Percentiles rank a stretch among this genome's conserved stretches.
These are phyloP conservation scores for Salix suchowensis DNA, from an alignment of 345 rosid genomes.

Conservation along the genomic window DNA sequence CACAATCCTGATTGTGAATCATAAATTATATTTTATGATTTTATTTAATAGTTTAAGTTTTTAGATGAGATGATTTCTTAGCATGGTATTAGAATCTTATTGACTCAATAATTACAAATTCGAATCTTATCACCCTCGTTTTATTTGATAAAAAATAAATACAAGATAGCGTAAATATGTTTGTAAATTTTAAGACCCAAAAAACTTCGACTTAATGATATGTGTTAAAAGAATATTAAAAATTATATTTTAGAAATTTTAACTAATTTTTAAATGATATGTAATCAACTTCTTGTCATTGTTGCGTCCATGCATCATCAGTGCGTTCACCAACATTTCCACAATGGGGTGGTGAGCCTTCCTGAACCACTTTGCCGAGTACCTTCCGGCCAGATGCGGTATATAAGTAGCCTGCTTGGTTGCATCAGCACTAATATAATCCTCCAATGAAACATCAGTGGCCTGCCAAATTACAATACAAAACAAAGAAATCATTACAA, in stretches of 20 bases:
- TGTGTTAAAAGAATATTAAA: too few relatives aligned
- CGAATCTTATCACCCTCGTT: accelerated
- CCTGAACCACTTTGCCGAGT: slow-evolving; percentile 17
- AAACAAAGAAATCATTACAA: neutral
- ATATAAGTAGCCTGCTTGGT: slow-evolving; percentile 15
- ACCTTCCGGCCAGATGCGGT: slow-evolving; percentile 21
- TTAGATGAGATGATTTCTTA: too few relatives aligned
- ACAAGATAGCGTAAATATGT: too few relatives aligned
- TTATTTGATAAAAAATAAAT: too few relatives aligned
- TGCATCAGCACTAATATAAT: slow-evolving; percentile 6
- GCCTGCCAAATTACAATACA: neutral
- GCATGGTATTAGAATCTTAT: accelerated
- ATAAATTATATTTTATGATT: too few relatives aligned
- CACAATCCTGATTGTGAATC: neutral
- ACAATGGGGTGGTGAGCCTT: slow-evolving; percentile 22
- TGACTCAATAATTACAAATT: too few relatives aligned
- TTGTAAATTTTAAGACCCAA: too few relatives aligned
- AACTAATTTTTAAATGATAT: accelerated
- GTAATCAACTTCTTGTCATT: slow-evolving; percentile 17
- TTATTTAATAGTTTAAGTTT: too few relatives aligned
- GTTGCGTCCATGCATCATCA: slow-evolving; percentile 22
- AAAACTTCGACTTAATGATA: accelerated
- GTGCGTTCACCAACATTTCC: slow-evolving; percentile 19
- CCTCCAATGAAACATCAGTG: slow-evolving; percentile 6
- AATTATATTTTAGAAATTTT: too few relatives aligned